Conservation (phyloP, 139 green algal species). For the Nannochloris sp. region DNA sequence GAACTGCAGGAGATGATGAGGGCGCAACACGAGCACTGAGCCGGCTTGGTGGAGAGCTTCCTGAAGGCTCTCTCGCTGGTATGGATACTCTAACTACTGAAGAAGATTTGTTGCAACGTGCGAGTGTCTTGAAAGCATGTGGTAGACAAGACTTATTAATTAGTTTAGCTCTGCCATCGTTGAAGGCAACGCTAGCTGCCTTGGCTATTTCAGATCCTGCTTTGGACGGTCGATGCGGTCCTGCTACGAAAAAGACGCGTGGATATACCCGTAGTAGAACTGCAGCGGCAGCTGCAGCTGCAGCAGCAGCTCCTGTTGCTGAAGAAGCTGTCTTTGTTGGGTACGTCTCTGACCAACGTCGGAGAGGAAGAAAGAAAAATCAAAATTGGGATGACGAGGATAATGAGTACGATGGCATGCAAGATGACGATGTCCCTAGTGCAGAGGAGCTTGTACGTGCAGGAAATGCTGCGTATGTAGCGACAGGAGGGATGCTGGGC, state of each 20-base stretch:
- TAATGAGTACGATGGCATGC: too few species aligned
- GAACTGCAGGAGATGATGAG: constrained; percentile 68
- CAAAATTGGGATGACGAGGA: too few species aligned
- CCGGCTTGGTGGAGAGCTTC: not conserved
- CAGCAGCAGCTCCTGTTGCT: not conserved
- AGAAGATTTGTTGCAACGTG: not conserved
- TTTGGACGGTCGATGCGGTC: too few species aligned
- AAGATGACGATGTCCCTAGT: not conserved
- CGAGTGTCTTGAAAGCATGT: not conserved
- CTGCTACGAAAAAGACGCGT: too few species aligned
- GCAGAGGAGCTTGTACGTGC: too few species aligned
- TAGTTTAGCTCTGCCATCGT: constrained; percentile 27
- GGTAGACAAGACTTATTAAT: constrained; percentile 21
- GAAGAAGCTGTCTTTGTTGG: not conserved
- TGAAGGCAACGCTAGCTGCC: constrained; percentile 27
- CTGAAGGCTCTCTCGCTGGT: not conserved
- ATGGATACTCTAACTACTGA: not conserved
- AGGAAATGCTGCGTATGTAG: too few species aligned
- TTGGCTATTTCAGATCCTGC: constrained; percentile 22
- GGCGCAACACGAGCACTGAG: not conserved
- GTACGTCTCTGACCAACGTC: not conserved
- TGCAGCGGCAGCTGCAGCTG: too few species aligned
- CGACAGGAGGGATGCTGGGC: not conserved
- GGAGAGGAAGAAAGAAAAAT: not conserved
- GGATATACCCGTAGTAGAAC: too few species aligned